Percentiles rank a stretch among this genome's conserved stretches.
Evolutionary conservation across 805 yeast species (phyloP).

Genomic region (Kodamaea jinghongensis): DNA sequence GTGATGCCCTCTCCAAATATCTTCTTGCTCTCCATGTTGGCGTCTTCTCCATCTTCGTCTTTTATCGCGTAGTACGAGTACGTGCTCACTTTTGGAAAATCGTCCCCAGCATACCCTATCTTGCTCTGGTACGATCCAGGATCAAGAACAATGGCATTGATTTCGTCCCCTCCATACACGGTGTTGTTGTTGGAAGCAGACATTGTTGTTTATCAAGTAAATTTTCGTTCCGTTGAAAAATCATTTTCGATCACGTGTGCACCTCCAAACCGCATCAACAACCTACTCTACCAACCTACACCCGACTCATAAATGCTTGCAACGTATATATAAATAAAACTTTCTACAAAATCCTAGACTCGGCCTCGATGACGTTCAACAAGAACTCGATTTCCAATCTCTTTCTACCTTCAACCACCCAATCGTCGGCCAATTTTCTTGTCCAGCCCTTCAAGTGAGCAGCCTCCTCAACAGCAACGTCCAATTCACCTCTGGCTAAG

Average conservation of each 20-base stretch:
- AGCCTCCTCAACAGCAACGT: conserved; percentile 89
- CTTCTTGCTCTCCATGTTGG: conserved; percentile 12
- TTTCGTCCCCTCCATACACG: conserved; percentile 63
- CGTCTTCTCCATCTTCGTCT: conserved; percentile 18
- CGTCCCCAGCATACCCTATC: conserved; percentile 91
- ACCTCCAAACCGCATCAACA: too few species aligned
- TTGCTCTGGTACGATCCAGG: conserved; percentile 85
- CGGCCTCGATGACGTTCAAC: conserved; percentile 65
- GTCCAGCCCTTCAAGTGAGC: conserved; percentile 91
- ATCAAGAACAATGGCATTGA: conserved; percentile 86
- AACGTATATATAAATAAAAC: not conserved
- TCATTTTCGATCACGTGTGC: not conserved
- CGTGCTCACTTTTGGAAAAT: conserved; percentile 69
- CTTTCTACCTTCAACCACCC: conserved; percentile 87
- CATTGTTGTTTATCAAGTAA: too few species aligned
- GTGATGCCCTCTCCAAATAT: conserved; percentile 44
- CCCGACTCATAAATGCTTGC: too few species aligned
- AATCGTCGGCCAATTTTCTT: conserved; percentile 82
- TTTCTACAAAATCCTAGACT: conserved; percentile 43
- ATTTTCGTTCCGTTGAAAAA: not conserved
- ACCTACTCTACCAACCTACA: too few species aligned
- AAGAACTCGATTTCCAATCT: conserved; percentile 85
- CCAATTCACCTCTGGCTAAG: conserved; percentile 71
- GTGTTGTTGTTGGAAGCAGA: conserved; percentile 15
- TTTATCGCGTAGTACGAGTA: conserved; percentile 67